phyloP scores from a whole-genome alignment of 495 filamentous ascomycete genomes.

The Geopyxis carbonaria region DNA sequence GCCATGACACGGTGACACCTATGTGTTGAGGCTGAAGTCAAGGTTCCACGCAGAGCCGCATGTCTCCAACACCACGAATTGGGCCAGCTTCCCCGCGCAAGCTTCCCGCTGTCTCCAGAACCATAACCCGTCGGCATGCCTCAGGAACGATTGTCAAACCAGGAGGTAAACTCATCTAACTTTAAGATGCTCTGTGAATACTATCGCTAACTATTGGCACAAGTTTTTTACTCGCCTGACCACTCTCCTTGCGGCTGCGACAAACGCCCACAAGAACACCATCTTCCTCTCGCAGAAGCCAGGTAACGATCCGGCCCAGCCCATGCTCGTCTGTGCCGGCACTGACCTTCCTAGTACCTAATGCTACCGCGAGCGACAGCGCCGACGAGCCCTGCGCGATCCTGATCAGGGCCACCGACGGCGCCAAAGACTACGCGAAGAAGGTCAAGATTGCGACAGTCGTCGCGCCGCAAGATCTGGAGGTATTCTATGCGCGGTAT shows the following conservation, averaged over 20 bases:
- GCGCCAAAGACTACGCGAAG: slow-evolving; percentile 37
- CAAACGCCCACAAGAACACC: slow-evolving; percentile 53
- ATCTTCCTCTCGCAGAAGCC: slow-evolving; percentile 71
- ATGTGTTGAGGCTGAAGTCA: too few species aligned
- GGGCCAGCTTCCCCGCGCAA: too few species aligned
- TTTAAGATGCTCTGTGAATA: too few species aligned
- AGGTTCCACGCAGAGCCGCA: too few species aligned
- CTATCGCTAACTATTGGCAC: slow-evolving; percentile 8
- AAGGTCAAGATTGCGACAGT: slow-evolving; percentile 65
- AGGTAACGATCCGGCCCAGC: slow-evolving; percentile 6
- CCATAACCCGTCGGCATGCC: slow-evolving; percentile 32
- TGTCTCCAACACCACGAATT: too few species aligned
- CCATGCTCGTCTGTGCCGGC: slow-evolving; percentile 11
- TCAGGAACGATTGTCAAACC: slow-evolving; percentile 44
- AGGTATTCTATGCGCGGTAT: slow-evolving; percentile 67
- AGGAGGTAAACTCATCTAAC: too few species aligned
- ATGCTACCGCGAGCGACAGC: slow-evolving; percentile 21
- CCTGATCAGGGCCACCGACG: slow-evolving; percentile 71
- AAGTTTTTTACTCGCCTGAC: slow-evolving; percentile 79
- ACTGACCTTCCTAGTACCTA: slow-evolving; percentile 12
- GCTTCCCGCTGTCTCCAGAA: too few species aligned
- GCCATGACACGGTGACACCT: too few species aligned
- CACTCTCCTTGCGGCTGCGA: slow-evolving; percentile 51
- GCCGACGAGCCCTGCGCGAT: slow-evolving; percentile 43
- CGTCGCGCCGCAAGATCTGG: slow-evolving; percentile 55